A percentile compares a stretch with the other conserved stretches of the same genome.
These are phyloP conservation scores for Saposhnikovia divaricata DNA, from an alignment of 129 eudicot species.

Conservation along the genomic window DNA sequence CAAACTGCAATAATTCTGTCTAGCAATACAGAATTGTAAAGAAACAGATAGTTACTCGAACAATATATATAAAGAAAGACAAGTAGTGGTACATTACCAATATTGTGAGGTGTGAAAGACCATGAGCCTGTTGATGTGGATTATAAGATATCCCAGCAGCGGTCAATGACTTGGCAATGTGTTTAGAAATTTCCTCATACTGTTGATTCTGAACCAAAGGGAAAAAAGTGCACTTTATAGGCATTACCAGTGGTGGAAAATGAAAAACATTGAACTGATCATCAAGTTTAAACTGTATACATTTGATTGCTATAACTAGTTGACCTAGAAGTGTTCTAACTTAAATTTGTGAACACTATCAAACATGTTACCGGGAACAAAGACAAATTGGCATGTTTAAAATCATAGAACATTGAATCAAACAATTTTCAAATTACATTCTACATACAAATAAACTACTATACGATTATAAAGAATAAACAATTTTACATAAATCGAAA, in stretches of 20 bases:
- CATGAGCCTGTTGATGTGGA: conserved; percentile 1
- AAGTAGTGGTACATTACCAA: not conserved
- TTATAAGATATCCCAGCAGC: too few species aligned
- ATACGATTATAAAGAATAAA: not conserved
- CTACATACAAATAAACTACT: not conserved
- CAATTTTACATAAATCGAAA: not conserved
- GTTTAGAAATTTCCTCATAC: too few species aligned
- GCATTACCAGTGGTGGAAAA: too few species aligned
- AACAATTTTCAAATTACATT: not conserved
- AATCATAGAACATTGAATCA: too few species aligned
- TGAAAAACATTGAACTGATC: too few species aligned
- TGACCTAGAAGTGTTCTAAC: not conserved
- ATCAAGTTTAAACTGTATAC: not conserved
- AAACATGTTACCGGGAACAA: not conserved
- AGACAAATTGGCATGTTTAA: too few species aligned
- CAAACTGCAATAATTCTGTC: too few species aligned
- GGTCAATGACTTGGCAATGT: too few species aligned
- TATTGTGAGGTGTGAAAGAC: not conserved
- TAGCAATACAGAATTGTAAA: not conserved
- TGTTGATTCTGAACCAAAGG: too few species aligned
- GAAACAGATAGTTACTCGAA: not conserved
- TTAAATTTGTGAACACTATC: not conserved
- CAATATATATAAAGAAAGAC: not conserved
- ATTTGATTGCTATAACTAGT: not conserved
- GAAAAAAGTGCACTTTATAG: too few species aligned